A percentile compares a stretch with the other conserved stretches of the same genome.
Evolutionary conservation across 768 basidiomycete species (phyloP).

Genomic region (Boletus subcaerulescens): DNA sequence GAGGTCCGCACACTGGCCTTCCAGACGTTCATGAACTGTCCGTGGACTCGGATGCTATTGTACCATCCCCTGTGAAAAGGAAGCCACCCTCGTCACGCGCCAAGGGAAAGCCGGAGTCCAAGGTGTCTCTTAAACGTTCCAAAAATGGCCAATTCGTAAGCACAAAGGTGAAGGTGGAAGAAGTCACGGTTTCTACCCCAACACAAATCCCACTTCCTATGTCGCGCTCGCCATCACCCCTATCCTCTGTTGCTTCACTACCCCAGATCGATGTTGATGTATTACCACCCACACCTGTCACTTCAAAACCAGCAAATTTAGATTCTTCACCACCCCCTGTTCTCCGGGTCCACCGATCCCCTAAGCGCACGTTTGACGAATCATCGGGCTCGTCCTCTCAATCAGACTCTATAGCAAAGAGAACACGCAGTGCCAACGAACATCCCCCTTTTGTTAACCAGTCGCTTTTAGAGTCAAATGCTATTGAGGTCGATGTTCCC

Average conservation of each 20-base stretch:
- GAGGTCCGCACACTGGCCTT: constrained; percentile 77
- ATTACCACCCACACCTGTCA: constrained; percentile 27
- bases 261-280: constrained; percentile 28
- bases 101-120: constrained; percentile 26
- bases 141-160: constrained; percentile 25
- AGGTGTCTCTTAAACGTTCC: constrained; percentile 12
- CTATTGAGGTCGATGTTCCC: constrained; percentile 28
- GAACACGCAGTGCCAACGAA: constrained; percentile 32
- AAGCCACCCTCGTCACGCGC: constrained; percentile 32
- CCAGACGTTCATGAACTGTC: constrained; percentile 58
- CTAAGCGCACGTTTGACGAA: constrained; percentile 61
- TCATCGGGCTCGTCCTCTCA: constrained; percentile 43
- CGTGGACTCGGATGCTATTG: constrained; percentile 29
- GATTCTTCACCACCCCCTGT: constrained; percentile 12
- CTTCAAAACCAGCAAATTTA: constrained; percentile 10
- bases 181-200: constrained; percentile 23
- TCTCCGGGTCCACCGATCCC: constrained; percentile 44
- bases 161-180: constrained; percentile 22
- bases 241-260: constrained; percentile 25
- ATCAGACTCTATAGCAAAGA: constrained; percentile 35
- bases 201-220: constrained; percentile 36
- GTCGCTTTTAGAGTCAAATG: constrained; percentile 11
- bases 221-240: constrained; percentile 38
- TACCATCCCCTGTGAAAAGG: constrained; percentile 34
- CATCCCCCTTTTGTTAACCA: constrained; percentile 14